These are phyloP conservation scores for Cucurbita moschata DNA, from an alignment of 306 rosid species.

Conservation along the genomic window DNA sequence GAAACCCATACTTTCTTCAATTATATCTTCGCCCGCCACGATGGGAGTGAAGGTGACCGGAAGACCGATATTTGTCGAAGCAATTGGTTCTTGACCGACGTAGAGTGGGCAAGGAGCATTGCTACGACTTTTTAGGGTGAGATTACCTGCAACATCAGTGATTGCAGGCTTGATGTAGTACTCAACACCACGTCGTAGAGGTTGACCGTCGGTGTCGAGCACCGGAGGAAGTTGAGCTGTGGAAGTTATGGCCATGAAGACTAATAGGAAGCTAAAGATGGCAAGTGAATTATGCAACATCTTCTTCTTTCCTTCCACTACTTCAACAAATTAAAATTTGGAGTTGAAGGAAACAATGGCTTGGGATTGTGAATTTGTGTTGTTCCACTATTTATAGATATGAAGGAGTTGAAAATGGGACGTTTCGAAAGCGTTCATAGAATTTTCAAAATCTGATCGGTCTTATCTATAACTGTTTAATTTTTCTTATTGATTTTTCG, in stretches of 20 bases:
- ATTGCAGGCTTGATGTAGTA: conserved; percentile 1
- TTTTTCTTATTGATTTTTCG: too few relatives aligned
- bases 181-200: not conserved
- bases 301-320: not conserved
- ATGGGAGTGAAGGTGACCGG: not conserved
- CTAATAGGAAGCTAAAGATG: not conserved
- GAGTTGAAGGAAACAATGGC: too few relatives aligned
- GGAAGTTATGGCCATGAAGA: conserved; percentile 4
- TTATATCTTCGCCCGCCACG: not conserved
- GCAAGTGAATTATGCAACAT: not conserved
- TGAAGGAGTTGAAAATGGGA: not conserved
- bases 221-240: not conserved
- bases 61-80: not conserved
- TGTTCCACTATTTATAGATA: not conserved
- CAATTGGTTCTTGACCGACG: not conserved
- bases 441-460: too few relatives aligned
- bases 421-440: too few relatives aligned
- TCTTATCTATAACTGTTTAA: too few relatives aligned
- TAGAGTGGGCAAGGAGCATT: not conserved
- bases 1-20: not conserved
- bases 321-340: too few relatives aligned
- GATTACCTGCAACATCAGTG: not conserved
- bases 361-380: not conserved
- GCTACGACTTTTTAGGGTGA: not conserved
- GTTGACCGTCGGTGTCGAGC: not conserved